Conservation (phyloP, 2,329 filamentous ascomycete species). For the Colletotrichum horii region DNA sequence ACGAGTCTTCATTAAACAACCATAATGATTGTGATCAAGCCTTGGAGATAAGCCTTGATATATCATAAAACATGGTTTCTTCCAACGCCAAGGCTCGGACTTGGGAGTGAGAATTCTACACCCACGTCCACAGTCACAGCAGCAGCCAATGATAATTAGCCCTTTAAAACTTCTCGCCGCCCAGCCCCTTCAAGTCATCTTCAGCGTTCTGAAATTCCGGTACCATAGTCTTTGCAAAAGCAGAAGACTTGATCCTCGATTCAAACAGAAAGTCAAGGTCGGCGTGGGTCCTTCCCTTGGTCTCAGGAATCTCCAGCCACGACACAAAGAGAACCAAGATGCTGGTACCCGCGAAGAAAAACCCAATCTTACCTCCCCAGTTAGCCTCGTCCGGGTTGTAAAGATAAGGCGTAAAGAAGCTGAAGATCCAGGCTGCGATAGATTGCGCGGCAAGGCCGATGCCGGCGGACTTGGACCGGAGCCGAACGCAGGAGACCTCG, state of each 20-base stretch:
- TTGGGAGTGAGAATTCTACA: neutral
- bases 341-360: neutral
- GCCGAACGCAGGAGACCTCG: neutral
- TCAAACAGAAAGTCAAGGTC: slow-evolving; percentile 6
- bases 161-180: neutral
- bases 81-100: neutral
- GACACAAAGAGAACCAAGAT: neutral
- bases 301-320: neutral
- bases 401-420: slow-evolving; percentile 4
- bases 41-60: neutral
- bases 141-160: neutral
- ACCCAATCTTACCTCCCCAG: slow-evolving; percentile 25
- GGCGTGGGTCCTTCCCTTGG: neutral
- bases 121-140: neutral
- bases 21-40: neutral
- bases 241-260: neutral
- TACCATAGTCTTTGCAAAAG: neutral
- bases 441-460: neutral
- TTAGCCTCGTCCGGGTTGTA: slow-evolving; percentile 17
- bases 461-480: neutral
- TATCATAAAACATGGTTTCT: neutral
- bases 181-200: neutral
- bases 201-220: neutral
- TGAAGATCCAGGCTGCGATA: neutral
- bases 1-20: neutral